Base-by-base conservation (phyloP, 2,329 filamentous ascomycete genomes). In the Pyrenophora seminiperda region DNA sequence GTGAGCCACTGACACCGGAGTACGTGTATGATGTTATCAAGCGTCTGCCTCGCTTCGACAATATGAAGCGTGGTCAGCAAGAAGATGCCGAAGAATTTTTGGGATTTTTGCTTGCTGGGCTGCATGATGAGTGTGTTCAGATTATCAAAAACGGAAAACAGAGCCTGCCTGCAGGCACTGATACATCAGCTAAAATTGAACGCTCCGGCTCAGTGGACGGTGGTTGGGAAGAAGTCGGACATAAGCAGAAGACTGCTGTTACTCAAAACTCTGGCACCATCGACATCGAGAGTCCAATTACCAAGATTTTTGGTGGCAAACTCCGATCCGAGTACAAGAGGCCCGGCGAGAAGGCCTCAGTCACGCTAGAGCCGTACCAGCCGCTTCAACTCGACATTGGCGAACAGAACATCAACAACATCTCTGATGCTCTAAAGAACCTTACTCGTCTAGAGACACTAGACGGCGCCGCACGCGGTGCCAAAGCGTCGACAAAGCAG, bases 11-110 rank as follows among this genome's bases (percentile, higher is more conserved):
- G 53, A 93, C 86, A 15, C 94, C 94, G 0, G 91, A 97, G 67
- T 96, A 95, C 72, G 90, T 99, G 15, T 99, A 97, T 69, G 89
- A 96, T 54, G 90, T 91, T 32, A 96, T 97, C 67, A 86, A 89
- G 64, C 85, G 89, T 63, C 80, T 97, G 49, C 88, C 91, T 34
- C 86, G 91, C 44, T 99, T 99, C 73, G 87, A 90, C 18, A 90
- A 88, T 67, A 97, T 99, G 91, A 87, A 89, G 87, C 89, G 91
- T 53, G 94, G 94, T 13, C 93, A 97, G 64, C 94, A 99, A 72
- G 93, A 99, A 78, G 94, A 99, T 76, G 94, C 94, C 1, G 91
- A 99, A 69, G 94, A 99, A 68, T 99, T 99, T 62, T 79, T 99
- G 18, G 93, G 92, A 0, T 96, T 97, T 71, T 79, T 99, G 27